These are phyloP conservation scores for Coleophoma eucalyptorum DNA, from an alignment of 2,329 filamentous ascomycete species.

Conservation along the genomic window DNA sequence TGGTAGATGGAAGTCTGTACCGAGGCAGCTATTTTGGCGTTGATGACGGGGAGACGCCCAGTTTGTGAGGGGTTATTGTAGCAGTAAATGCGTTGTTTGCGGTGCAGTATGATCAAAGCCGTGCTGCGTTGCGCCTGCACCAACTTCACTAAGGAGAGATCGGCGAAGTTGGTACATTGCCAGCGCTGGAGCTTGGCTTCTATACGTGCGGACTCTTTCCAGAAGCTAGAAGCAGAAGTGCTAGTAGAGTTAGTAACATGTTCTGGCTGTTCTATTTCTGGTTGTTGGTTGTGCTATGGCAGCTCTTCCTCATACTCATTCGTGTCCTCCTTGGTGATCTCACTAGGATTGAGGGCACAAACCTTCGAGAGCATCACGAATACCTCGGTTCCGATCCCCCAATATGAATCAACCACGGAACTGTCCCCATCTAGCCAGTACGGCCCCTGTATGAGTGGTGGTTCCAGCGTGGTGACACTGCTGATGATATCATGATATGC, in stretches of 20 bases:
- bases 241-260: too few species aligned
- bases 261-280: neutral
- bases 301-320: neutral
- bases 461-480: constrained; percentile 8
- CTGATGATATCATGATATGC: constrained; percentile 18
- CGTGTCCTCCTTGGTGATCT: neutral
- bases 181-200: constrained; percentile 2
- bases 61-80: neutral
- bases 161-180: neutral
- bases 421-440: constrained; percentile 7
- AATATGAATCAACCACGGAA: neutral
- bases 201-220: constrained; percentile 3
- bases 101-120: constrained; percentile 3
- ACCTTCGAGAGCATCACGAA: neutral
- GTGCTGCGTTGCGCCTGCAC: constrained; percentile 3
- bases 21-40: neutral
- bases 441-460: constrained; percentile 9
- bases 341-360: neutral
- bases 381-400: neutral
- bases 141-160: constrained; percentile 1
- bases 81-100: neutral
- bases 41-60: neutral
- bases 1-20: neutral
- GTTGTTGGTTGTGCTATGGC: neutral
- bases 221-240: neutral